Evolutionary conservation across 164 flowering plant genomes (phyloP).

Genomic region (Annona squamosa): DNA sequence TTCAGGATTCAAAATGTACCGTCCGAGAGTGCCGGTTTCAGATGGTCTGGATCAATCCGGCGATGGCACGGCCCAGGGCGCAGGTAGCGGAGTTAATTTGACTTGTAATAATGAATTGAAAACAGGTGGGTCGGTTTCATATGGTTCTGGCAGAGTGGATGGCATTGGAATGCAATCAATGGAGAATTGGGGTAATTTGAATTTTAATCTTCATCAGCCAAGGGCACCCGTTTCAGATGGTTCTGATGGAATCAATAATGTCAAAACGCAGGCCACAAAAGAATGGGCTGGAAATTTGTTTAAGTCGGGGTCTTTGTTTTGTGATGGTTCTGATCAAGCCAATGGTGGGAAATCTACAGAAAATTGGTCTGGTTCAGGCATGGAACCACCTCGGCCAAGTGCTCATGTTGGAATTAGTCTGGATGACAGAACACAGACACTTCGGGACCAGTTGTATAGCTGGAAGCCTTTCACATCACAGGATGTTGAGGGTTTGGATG

Average conservation of each 20-base stretch:
- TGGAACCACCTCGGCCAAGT: neutral
- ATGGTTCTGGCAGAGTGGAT: neutral
- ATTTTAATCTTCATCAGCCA: neutral
- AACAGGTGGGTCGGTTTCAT: neutral
- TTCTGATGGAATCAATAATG: neutral
- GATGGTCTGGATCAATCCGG: neutral
- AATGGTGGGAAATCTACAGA: neutral
- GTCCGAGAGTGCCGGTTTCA: neutral
- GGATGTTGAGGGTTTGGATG: neutral
- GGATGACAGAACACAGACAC: neutral
- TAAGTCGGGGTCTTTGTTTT: neutral
- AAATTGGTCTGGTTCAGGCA: neutral
- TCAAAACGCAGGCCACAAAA: neutral
- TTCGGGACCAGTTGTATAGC: conserved; percentile 9
- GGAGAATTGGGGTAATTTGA: neutral
- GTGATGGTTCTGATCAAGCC: neutral
- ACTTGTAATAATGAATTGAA: neutral
- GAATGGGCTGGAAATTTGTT: neutral
- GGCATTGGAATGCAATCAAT: neutral
- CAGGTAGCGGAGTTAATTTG: conserved; percentile 1
- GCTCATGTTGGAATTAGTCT: neutral
- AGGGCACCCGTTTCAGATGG: neutral
- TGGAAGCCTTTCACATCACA: conserved; percentile 20
- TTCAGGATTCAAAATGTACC: neutral
- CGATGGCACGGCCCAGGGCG: neutral